phyloP scores from a whole-genome alignment of 2,329 filamentous ascomycete species.

The Teratosphaeria epicoccoides region DNA sequence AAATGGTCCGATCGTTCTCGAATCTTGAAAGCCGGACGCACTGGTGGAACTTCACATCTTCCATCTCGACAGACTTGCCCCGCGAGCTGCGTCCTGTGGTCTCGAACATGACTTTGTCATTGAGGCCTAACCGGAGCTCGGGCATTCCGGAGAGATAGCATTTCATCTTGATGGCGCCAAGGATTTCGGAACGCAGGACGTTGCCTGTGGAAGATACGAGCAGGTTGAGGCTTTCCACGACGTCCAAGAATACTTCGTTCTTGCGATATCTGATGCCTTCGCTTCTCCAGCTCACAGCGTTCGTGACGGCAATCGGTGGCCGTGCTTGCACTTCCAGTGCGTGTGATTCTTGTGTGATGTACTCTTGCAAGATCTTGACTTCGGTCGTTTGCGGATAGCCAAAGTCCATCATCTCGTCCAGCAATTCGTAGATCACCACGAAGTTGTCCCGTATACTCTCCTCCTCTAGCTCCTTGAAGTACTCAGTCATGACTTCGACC shows the following conservation, averaged over 20 bases:
- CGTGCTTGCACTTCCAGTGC: conserved; percentile 95
- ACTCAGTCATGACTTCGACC: conserved; percentile 98
- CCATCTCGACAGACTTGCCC: conserved; percentile 98
- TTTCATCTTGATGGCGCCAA: conserved; percentile 98
- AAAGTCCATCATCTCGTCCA: conserved; percentile 99
- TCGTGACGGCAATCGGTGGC: conserved; percentile 94
- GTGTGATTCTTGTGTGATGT: conserved; percentile 95
- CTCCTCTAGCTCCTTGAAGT: conserved; percentile 98
- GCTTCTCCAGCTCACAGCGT: conserved; percentile 94
- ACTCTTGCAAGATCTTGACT: conserved; percentile 94
- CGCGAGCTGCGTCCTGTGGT: conserved; percentile 87
- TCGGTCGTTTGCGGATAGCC: conserved; percentile 98
- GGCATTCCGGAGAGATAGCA: conserved; percentile 98
- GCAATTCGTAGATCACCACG: conserved; percentile 94
- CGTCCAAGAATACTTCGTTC: conserved; percentile 98
- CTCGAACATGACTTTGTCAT: conserved; percentile 99
- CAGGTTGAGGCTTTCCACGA: conserved; percentile 91
- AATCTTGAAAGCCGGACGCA: conserved; percentile 92
- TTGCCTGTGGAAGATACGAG: conserved; percentile 91
- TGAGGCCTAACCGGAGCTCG: conserved; percentile 82
- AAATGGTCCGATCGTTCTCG: conserved; percentile 97
- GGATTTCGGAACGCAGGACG: conserved; percentile 87
- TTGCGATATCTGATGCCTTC: conserved; percentile 98
- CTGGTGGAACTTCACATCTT: conserved; percentile 99
- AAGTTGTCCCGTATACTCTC: conserved; percentile 99